Percentiles rank a stretch among this genome's conserved stretches.
These are phyloP conservation scores for Leucocoprinus leucothites DNA, from an alignment of 768 basidiomycete species.

Conservation along the genomic window DNA sequence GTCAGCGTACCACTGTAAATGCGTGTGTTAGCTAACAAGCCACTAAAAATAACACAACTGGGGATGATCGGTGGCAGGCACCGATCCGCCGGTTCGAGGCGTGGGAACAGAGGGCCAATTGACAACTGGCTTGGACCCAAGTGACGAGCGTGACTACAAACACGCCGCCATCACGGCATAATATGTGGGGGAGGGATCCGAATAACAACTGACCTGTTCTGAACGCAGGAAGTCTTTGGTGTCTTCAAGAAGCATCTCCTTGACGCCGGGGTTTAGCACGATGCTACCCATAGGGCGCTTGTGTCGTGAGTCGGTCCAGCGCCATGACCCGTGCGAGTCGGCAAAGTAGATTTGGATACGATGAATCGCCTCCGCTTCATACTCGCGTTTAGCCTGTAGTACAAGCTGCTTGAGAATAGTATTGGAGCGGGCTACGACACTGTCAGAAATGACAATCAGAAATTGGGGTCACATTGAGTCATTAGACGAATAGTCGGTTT, in stretches of 20 bases:
- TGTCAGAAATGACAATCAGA: slow-evolving; percentile 7
- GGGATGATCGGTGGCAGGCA: neutral
- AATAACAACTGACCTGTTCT: slow-evolving; percentile 55
- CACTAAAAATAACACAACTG: slow-evolving; percentile 1
- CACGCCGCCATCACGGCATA: neutral
- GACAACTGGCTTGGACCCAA: too few species aligned
- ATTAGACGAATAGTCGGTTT: neutral
- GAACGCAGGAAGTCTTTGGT: slow-evolving; percentile 80
- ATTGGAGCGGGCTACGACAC: slow-evolving; percentile 82
- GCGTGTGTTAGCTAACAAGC: neutral
- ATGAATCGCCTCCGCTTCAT: slow-evolving; percentile 83
- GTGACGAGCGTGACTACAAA: too few species aligned
- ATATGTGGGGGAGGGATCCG: neutral
- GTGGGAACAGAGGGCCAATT: slow-evolving; percentile 2
- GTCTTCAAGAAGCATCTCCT: slow-evolving; percentile 84
- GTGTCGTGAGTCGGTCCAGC: slow-evolving; percentile 83
- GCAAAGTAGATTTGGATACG: slow-evolving; percentile 90
- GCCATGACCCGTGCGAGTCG: slow-evolving; percentile 84
- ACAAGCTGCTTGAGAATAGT: slow-evolving; percentile 86
- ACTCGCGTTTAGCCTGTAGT: slow-evolving; percentile 84
- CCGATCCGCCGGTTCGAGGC: neutral
- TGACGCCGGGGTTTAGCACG: slow-evolving; percentile 84
- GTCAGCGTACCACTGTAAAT: slow-evolving; percentile 81
- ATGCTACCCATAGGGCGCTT: slow-evolving; percentile 88
- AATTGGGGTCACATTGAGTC: neutral